Evolutionary conservation across 768 basidiomycete species (phyloP), one percentile per base, ranked within the genome.

Genomic region (Termitomyces sp.): DNA sequence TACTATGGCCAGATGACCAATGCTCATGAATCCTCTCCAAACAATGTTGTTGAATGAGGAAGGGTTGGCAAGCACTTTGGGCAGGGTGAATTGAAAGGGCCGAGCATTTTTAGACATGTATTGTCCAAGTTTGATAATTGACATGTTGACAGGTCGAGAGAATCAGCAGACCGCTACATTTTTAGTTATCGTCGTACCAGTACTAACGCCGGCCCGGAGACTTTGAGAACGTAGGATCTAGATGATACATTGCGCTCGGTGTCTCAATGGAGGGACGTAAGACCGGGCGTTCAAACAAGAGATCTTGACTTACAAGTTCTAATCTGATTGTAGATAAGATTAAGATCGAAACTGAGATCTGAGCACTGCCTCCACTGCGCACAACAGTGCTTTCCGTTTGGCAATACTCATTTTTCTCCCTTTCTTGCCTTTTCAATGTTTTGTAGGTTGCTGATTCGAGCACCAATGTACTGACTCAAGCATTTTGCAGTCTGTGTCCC

Each of bases 401-500:
- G 18, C 22, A 6, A 10, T n/a, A 13, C 12, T 13, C 39, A 5
- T 37, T 20, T 28, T 29, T 52, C 26, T 26, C 20, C 13, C 18
- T 37, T 18, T n/a, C n/a, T n/a, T 18, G 10, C 15, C 29, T 22
- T 28, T 33, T 28, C 20, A 24, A 62, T 73, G 67, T 62, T 65
- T 61, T 61, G 73, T 70, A 41, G 64, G 68, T 56, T 3, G 18
- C 4, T 15, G n/a, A 20, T 41, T 41, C 41, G 46, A 41, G 20
- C 16, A 16, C 13, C 20, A 15, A 36, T 20, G 8, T 18, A 60
- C 15, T 50, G 36, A 57, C 29, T 22, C 34, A n/a, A 33, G 22
- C 12, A 8, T 34, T 26, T 33, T 12, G 31, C 61, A 83, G 81
- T 83, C 41, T 84, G 80, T 59, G 64, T 84, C 42, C 83, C 83